phyloP scores from a whole-genome alignment of 148 eudicot species.

The Fagopyrum esculentum region DNA sequence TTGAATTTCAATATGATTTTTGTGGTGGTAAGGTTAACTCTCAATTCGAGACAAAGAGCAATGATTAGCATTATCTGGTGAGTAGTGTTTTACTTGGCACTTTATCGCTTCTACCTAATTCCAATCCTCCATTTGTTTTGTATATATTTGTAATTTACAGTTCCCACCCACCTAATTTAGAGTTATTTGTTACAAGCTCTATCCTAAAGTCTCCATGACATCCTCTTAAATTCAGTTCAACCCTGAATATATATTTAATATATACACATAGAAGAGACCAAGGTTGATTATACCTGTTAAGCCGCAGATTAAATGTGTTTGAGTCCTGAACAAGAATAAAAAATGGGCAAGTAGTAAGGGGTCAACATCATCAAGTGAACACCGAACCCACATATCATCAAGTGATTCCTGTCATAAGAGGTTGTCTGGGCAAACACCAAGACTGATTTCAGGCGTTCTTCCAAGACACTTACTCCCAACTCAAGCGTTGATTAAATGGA shows the following conservation, averaged over 20 bases:
- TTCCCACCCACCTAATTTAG: neutral
- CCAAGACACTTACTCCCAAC: constrained; percentile 2
- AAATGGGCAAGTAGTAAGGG: neutral
- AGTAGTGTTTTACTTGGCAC: too few species aligned
- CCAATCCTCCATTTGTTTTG: neutral
- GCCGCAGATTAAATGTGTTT: neutral
- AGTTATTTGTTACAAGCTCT: neutral
- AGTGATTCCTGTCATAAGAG: constrained; percentile 15
- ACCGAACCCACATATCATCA: constrained; percentile 6
- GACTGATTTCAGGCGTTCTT: neutral
- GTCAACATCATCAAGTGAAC: neutral
- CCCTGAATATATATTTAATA: neutral
- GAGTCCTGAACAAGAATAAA: neutral
- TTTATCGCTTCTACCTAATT: neutral
- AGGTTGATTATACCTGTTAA: neutral
- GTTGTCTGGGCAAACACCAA: neutral
- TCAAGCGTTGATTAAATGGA: constrained; percentile 12
- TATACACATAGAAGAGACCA: too few species aligned
- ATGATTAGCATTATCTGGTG: too few species aligned
- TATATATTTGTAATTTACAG: neutral
- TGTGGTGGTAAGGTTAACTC: too few species aligned
- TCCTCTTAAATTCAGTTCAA: neutral
- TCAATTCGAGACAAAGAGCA: too few species aligned
- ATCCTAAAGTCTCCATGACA: neutral
- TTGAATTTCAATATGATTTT: too few species aligned